Percentiles rank a stretch among this genome's conserved stretches.
Evolutionary conservation across 208 protist species (phyloP).

Genomic region (Angomonas ambiguus): DNA sequence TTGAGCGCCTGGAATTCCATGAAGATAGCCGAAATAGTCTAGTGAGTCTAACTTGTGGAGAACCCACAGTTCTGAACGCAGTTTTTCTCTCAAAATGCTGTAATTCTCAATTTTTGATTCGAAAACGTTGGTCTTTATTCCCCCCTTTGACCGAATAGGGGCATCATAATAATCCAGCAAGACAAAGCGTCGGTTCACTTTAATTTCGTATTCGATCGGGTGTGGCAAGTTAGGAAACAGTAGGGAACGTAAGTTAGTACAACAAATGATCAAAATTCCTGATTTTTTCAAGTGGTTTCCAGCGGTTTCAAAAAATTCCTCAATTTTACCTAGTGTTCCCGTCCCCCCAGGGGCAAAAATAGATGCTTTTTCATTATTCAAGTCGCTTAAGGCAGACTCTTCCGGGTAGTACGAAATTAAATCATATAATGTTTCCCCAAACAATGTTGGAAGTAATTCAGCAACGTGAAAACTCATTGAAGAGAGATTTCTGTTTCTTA

Average conservation of each 20-base stretch:
- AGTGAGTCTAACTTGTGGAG: conserved; percentile 77
- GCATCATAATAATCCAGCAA: conserved; percentile 91
- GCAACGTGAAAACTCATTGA: conserved; percentile 76
- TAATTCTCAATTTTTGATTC: conserved; percentile 14
- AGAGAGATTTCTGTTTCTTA: conserved; percentile 25
- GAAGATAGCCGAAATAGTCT: conserved; percentile 70
- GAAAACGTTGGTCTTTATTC: conserved; percentile 14
- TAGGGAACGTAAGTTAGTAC: conserved; percentile 76
- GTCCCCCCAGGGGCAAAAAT: conserved; percentile 48
- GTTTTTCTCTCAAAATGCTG: conserved; percentile 27
- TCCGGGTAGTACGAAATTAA: conserved; percentile 76
- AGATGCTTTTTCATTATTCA: conserved; percentile 20
- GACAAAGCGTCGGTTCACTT: conserved; percentile 78
- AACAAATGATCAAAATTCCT: conserved; percentile 74
- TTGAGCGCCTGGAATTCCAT: conserved; percentile 81
- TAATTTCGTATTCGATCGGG: conserved; percentile 89
- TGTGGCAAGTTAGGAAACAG: conserved; percentile 57
- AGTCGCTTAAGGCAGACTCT: conserved; percentile 48
- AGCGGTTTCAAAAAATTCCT: conserved; percentile 82
- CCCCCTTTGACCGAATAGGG: conserved; percentile 32
- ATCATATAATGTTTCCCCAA: conserved; percentile 31
- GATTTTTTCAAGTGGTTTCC: conserved; percentile 51
- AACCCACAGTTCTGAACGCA: conserved; percentile 84
- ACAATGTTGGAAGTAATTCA: conserved; percentile 50
- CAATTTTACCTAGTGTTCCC: conserved; percentile 58